Evolutionary conservation across 495 filamentous ascomycete species (phyloP).

Genomic region (Corynascus novoguineensis): DNA sequence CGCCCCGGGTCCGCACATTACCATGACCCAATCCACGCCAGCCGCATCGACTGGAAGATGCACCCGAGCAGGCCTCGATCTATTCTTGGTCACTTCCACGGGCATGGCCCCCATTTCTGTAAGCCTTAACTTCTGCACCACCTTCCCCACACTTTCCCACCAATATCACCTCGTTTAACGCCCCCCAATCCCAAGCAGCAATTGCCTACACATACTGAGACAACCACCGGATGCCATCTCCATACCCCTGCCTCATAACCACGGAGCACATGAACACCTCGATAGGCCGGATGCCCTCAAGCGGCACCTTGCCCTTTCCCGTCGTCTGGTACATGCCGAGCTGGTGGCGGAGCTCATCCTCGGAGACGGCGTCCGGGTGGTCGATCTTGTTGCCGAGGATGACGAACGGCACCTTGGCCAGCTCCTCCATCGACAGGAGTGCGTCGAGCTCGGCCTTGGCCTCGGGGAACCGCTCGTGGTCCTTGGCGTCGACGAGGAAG

Average conservation of each 20-base stretch:
- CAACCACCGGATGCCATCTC: slow-evolving; percentile 74
- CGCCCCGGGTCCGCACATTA: slow-evolving; percentile 11
- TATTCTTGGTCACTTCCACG: not conserved
- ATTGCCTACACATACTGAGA: slow-evolving; percentile 65
- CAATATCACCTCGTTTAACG: slow-evolving; percentile 1
- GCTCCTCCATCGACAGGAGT: slow-evolving; percentile 87
- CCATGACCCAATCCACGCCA: slow-evolving; percentile 12
- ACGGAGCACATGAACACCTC: slow-evolving; percentile 99
- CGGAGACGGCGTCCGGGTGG: slow-evolving; percentile 87
- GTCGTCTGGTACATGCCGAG: slow-evolving; percentile 94
- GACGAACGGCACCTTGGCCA: slow-evolving; percentile 88
- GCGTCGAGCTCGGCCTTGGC: slow-evolving; percentile 95
- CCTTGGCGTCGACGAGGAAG: slow-evolving; percentile 96
- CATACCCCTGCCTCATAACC: slow-evolving; percentile 92
- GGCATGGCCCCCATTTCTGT: not conserved
- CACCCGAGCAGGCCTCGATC: not conserved
- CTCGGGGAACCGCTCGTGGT: slow-evolving; percentile 87
- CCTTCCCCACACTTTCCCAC: not conserved
- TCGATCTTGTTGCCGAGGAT: slow-evolving; percentile 99
- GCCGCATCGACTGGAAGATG: not conserved
- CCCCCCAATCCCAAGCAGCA: not conserved
- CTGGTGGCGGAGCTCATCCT: slow-evolving; percentile 88
- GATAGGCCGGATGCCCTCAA: slow-evolving; percentile 91
- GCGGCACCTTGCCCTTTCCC: slow-evolving; percentile 92
- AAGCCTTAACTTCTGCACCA: not conserved